Conservation (phyloP, 169 alveolate species). For the Besnoitia besnoiti region DNA sequence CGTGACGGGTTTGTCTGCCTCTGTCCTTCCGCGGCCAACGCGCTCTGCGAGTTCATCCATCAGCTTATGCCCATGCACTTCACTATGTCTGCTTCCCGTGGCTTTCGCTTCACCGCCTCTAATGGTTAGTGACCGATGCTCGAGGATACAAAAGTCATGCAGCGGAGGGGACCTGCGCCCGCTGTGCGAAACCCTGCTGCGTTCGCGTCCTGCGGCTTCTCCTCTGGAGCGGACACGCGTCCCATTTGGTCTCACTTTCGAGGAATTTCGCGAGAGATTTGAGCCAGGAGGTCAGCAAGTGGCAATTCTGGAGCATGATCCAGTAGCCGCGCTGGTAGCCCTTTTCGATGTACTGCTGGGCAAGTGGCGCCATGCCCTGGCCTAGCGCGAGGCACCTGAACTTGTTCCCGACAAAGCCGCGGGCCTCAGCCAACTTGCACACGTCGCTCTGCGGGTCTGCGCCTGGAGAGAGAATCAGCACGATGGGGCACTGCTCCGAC, state of each 20-base stretch:
- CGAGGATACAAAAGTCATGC: no score
- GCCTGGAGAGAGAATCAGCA: conserved; percentile 94
- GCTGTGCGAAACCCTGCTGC: not conserved
- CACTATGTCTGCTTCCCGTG: no score
- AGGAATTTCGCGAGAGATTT: conserved; percentile 89
- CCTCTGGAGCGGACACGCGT: not conserved
- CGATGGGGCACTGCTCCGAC: conserved; percentile 88
- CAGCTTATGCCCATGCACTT: no score
- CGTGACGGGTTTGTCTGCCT: no score
- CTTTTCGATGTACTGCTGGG: conserved; percentile 82
- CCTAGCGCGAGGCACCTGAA: conserved; percentile 92
- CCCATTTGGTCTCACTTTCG: conserved; percentile 79
- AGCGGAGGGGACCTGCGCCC: no score
- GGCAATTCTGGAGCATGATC: conserved; percentile 94
- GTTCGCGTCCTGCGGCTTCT: not conserved
- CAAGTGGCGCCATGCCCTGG: conserved; percentile 92
- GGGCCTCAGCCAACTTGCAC: conserved; percentile 87
- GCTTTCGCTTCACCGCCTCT: no score
- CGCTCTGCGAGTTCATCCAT: no score
- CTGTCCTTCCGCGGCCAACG: no score
- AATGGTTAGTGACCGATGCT: no score
- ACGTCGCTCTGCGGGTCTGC: conserved; percentile 92
- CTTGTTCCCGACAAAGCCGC: conserved; percentile 85
- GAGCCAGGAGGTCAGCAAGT: conserved; percentile 91
- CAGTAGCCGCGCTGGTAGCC: conserved; percentile 90